Percentiles rank a stretch among this genome's conserved stretches.
phyloP scores from a whole-genome alignment of 371 early-diverging fungal genomes.

The Quaeritorhiza haematococci region DNA sequence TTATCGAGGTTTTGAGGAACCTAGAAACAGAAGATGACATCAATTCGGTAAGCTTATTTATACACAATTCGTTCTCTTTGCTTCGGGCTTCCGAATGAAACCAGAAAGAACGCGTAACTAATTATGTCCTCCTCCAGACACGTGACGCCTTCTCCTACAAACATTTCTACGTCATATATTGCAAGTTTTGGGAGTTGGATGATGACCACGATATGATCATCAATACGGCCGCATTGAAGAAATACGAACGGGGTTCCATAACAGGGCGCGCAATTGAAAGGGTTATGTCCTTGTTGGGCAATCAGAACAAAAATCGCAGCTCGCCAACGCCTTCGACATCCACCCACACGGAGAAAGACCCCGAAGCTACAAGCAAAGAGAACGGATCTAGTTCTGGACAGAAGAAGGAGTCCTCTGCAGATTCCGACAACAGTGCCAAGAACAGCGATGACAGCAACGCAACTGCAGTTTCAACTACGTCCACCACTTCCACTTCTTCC shows the following conservation, averaged over 20 bases:
- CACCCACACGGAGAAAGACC: too few species aligned
- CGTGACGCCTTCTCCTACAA: constrained; percentile 84
- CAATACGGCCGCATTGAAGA: constrained; percentile 54
- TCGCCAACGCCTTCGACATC: too few species aligned
- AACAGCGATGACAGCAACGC: too few species aligned
- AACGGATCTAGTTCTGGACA: too few species aligned
- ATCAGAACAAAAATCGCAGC: too few species aligned
- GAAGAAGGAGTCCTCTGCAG: too few species aligned
- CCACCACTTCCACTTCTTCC: constrained; percentile 33
- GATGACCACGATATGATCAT: constrained; percentile 68
- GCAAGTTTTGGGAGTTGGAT: constrained; percentile 91
- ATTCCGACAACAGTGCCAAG: too few species aligned
- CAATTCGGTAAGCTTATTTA: constrained; percentile 47
- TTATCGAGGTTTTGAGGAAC: constrained; percentile 52
- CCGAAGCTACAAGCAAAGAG: too few species aligned
- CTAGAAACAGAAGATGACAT: constrained; percentile 71
- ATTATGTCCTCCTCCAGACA: constrained; percentile 27
- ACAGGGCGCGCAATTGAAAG: constrained; percentile 54
- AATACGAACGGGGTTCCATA: constrained; percentile 61
- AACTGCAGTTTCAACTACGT: too few species aligned
- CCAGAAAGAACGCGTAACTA: background rate
- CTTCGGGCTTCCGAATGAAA: background rate
- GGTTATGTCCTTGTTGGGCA: too few species aligned
- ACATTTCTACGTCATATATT: constrained; percentile 93
- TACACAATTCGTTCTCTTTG: background rate